Percentiles rank a stretch among this genome's conserved stretches.
These are phyloP conservation scores for Helotiales sp. DNA, from an alignment of 2,329 filamentous ascomycete species.

Conservation along the genomic window DNA sequence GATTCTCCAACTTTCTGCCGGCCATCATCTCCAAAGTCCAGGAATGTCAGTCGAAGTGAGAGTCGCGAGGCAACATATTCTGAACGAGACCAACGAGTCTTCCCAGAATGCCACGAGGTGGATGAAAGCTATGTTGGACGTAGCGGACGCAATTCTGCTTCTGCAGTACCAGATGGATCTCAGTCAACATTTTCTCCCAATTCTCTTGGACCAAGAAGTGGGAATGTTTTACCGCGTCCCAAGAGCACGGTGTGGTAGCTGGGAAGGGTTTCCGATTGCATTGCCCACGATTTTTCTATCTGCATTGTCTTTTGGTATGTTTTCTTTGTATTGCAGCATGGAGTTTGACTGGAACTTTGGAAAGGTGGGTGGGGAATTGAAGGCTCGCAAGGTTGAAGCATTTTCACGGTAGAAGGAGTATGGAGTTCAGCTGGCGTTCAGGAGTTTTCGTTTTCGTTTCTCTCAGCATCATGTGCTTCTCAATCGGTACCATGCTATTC, in stretches of 20 bases:
- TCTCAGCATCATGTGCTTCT: too few species aligned
- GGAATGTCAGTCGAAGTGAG: not conserved
- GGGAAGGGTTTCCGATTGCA: not conserved
- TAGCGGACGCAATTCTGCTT: slow-evolving; percentile 20
- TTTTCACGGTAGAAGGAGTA: not conserved
- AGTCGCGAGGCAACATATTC: not conserved
- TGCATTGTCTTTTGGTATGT: not conserved
- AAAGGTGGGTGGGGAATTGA: not conserved
- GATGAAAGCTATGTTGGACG: not conserved
- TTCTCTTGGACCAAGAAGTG: slow-evolving; percentile 21
- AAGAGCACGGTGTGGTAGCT: slow-evolving; percentile 30
- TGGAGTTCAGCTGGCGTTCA: not conserved
- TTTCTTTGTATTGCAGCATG: slow-evolving; percentile 16
- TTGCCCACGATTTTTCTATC: not conserved
- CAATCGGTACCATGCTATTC: too few species aligned
- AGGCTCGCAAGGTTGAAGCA: not conserved
- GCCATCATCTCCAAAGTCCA: slow-evolving; percentile 2
- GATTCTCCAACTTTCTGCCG: not conserved
- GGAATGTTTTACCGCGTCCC: slow-evolving; percentile 23
- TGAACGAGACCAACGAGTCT: too few species aligned
- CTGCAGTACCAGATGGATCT: slow-evolving; percentile 18
- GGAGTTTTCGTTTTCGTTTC: too few species aligned
- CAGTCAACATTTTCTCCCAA: slow-evolving; percentile 18
- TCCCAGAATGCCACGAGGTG: not conserved
- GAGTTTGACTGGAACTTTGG: not conserved